These are phyloP conservation scores for Dioszegia crocea DNA, from an alignment of 768 basidiomycete species.

Conservation along the genomic window DNA sequence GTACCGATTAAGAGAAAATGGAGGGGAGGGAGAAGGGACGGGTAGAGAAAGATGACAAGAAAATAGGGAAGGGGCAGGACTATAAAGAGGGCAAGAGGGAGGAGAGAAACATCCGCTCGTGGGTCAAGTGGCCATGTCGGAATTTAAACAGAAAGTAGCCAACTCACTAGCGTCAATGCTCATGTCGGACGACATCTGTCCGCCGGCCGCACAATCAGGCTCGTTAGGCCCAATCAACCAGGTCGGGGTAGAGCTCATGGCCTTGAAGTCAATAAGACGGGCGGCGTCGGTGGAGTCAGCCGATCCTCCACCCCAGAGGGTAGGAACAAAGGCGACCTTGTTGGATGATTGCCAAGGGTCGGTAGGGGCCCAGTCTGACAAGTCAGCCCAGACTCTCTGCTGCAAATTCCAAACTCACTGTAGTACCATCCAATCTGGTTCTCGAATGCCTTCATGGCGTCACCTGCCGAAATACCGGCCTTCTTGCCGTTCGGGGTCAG, in stretches of 20 bases:
- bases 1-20: too few species aligned
- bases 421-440: slow-evolving; percentile 49
- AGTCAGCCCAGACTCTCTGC: not conserved
- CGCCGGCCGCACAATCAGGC: slow-evolving; percentile 45
- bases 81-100: too few species aligned
- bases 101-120: too few species aligned
- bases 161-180: slow-evolving; percentile 2
- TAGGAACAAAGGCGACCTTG: slow-evolving; percentile 35
- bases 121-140: not conserved
- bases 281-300: slow-evolving; percentile 37
- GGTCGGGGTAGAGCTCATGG: slow-evolving; percentile 31
- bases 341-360: slow-evolving; percentile 13
- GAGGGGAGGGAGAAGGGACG: too few species aligned
- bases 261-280: slow-evolving; percentile 41
- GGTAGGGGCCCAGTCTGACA: slow-evolving; percentile 29
- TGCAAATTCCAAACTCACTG: slow-evolving; percentile 24
- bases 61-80: too few species aligned
- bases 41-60: too few species aligned
- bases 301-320: slow-evolving; percentile 46
- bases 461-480: slow-evolving; percentile 47
- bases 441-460: slow-evolving; percentile 28
- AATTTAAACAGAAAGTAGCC: not conserved
- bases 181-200: slow-evolving; percentile 16
- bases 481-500: slow-evolving; percentile 45
- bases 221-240: slow-evolving; percentile 50